Evolutionary conservation across 2,329 filamentous ascomycete species (phyloP), one percentile per base, ranked within the genome.

Genomic region (Epichloe sibirici): DNA sequence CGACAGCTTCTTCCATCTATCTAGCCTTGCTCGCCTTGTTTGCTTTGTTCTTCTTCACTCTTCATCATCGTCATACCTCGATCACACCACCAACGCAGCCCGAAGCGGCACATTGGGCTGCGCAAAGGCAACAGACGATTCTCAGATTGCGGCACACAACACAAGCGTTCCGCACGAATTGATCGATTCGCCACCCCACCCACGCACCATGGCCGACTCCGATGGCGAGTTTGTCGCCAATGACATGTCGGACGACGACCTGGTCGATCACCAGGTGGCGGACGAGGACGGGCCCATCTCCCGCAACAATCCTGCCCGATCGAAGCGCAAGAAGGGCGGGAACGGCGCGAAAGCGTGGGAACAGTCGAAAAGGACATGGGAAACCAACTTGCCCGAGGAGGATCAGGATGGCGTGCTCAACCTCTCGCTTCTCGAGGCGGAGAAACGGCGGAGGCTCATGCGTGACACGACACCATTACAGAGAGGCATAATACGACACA

Each of bases 391-490:
- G 48, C 69, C 69, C 45, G 69, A 71, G 50, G 88, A 93, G 68
- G 84, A 85, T 21, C 84, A 82, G 43, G 88, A 94, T 69, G 89
- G 87, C 45, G 83, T 82, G 53, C 81, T 95, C 58, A 83, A 82
- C 53, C 80, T 95, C 42, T 83, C 88, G 57, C 84, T 85, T 23
- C 76, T 90, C 48, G 89, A 95, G 67, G 88, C 88, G 23, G 83
- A 87, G 65, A 94, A 94, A 74, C 82, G 90, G 55, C 71, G 69
- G 59, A 88, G 90, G 61, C 73, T 97, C 56, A 76, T 95, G 56
- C 87, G 89, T 67, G 93, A 98, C 66, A 97, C 93, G 31, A 97
- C 91, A 47, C 93, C 93, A 12, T 75, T 98, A 51, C 93, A 98
- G 70, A 82, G 93, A 61, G 93, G 93, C 56, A 98, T 98, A 62